A percentile compares a stretch with the other conserved stretches of the same genome.
Conservation (phyloP, 2,329 filamentous ascomycete species). For the Berkeleyomyces basicola region DNA sequence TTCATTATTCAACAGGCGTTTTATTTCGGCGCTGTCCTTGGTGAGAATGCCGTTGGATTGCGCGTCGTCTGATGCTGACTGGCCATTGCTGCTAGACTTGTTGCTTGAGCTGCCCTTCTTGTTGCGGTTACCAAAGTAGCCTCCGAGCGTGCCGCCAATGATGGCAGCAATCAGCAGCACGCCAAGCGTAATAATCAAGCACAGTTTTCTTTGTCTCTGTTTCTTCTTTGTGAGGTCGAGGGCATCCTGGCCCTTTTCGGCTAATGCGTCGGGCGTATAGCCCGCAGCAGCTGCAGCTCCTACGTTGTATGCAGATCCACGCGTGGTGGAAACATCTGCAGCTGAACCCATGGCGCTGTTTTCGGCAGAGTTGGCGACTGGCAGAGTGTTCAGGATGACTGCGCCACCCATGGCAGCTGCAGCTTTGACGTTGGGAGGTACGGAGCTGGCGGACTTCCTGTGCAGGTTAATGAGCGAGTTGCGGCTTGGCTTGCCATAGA, state of each 20-base stretch:
- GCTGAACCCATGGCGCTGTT: conserved; percentile 1
- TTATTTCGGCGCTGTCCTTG: conserved; percentile 62
- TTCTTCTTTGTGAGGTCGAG: neutral
- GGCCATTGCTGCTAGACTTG: conserved; percentile 21
- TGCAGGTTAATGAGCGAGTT: conserved; percentile 39
- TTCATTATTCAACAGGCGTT: conserved; percentile 62
- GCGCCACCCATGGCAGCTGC: conserved; percentile 27
- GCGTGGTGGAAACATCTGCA: neutral
- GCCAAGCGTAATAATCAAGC: conserved; percentile 46
- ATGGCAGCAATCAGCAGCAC: conserved; percentile 54
- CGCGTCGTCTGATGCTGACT: conserved; percentile 43
- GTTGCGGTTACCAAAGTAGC: conserved; percentile 44
- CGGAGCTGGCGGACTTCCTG: conserved; percentile 24
- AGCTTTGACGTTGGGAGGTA: conserved; percentile 27
- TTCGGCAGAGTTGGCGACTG: conserved; percentile 5
- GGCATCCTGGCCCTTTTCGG: conserved; percentile 18
- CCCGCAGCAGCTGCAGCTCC: conserved; percentile 3
- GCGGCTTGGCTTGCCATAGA: conserved; percentile 30
- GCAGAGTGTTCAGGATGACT: conserved; percentile 16
- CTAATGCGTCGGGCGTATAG: conserved; percentile 26
- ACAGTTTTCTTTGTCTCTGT: conserved; percentile 44
- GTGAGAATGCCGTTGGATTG: conserved; percentile 51
- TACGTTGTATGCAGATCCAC: neutral
- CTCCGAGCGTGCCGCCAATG: conserved; percentile 57
- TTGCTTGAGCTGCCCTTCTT: conserved; percentile 15